Evolutionary conservation across 2,329 filamentous ascomycete genomes (phyloP), one percentile per base, ranked within the genome.

Genomic region (Herpomyces periplanetae): DNA sequence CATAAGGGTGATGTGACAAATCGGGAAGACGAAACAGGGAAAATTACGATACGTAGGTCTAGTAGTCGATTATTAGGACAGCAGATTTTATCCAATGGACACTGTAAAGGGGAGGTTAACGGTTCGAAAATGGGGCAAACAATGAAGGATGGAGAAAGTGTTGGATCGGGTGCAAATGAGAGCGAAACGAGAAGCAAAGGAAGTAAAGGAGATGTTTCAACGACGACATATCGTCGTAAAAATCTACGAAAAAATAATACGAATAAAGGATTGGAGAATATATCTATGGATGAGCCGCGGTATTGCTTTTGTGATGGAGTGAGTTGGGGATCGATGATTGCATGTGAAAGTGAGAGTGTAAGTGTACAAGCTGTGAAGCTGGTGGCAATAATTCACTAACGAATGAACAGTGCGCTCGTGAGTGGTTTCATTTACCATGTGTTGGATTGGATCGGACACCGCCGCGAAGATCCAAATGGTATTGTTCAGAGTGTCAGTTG

Each of bases 341-440:
- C 55, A 24, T 80, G 66, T 37, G 65, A 75, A 31, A 69, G 69
- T 30, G 44, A 52, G 17, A 59, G 66, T 37, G 60, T 65, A 41
- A 51, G 55, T 41, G 20, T 21, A 25, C 23, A 16, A 23, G 21
- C 22, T 14, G 32, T 25, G 34, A 29, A 18, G 21, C 27, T 31
- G 19, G 21, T 15, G 15, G 15, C 15, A 18, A 6, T n/a, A 16
- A 23, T 21, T 20, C 20, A 17, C 17, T 20, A 8, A 26, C 35
- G 10, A 19, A 20, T 26, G 30, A 49, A 41, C 42, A 63, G 38
- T 80, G 66, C 39, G 58, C 66, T 28, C 55, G 56, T 25, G 64
- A 75, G 36, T 80, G 66, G 66, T 80, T 75, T 34, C 66, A 80
- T 33, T 46, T 80, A 15, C 54, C 57, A 26, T 80, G 66, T 30